These are phyloP conservation scores for Penicillium paxilli DNA, from an alignment of 495 filamentous ascomycete genomes.

Conservation along the genomic window DNA sequence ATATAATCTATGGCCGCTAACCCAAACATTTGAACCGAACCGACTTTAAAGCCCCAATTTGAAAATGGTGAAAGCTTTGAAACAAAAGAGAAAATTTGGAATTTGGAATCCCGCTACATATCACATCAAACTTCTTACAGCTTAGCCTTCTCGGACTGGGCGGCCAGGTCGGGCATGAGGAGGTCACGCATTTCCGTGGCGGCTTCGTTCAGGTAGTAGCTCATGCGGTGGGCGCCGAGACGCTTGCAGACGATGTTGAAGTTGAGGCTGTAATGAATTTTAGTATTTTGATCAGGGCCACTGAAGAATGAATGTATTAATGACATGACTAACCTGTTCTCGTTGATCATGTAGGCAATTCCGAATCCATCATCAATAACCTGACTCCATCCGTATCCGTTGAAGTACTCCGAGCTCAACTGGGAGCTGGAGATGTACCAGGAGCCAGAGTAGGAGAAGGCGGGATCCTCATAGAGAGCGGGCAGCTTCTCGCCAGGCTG, in stretches of 20 bases:
- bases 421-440: conserved; percentile 92
- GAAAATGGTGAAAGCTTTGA: not conserved
- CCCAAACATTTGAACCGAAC: no score
- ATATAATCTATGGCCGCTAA: not conserved
- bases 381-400: conserved; percentile 99
- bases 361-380: conserved; percentile 95
- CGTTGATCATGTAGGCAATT: conserved; percentile 99
- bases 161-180: conserved; percentile 76
- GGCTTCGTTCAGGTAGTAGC: conserved; percentile 90
- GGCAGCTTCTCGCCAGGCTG: conserved; percentile 80
- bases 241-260: conserved; percentile 98
- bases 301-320: not conserved
- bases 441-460: conserved; percentile 76
- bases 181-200: conserved; percentile 88
- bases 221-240: conserved; percentile 88
- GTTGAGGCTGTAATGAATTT: conserved; percentile 65
- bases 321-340: conserved; percentile 62
- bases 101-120: conserved; percentile 4
- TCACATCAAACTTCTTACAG: conserved; percentile 50
- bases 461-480: conserved; percentile 80
- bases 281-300: conserved; percentile 9
- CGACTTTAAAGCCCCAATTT: not conserved
- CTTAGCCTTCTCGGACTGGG: conserved; percentile 78
- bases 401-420: conserved; percentile 95
- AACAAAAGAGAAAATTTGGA: conserved; percentile 1